phyloP scores from a whole-genome alignment of 108 stramenopile species.

The Nannochloropsis salina region DNA sequence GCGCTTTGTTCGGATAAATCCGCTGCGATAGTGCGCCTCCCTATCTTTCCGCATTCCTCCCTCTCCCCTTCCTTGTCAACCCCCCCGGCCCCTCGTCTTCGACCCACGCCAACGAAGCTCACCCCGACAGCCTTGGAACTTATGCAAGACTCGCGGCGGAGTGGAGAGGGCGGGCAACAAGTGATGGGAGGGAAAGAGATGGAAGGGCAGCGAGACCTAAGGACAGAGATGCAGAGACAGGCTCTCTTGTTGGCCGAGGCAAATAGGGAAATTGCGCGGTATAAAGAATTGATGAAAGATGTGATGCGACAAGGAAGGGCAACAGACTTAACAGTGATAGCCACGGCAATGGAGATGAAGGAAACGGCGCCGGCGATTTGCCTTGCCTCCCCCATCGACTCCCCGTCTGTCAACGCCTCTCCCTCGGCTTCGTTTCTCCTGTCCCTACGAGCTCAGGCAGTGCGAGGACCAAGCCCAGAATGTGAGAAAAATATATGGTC shows the following conservation, averaged over 20 bases:
- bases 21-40: background rate
- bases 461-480: too few relatives aligned
- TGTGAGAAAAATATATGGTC: too few relatives aligned
- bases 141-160: background rate
- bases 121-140: background rate
- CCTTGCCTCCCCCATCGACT: too few relatives aligned
- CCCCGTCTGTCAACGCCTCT: too few relatives aligned
- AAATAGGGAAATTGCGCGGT: background rate
- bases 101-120: background rate
- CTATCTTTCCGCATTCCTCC: too few relatives aligned
- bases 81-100: background rate
- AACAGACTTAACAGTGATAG: background rate
- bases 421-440: too few relatives aligned
- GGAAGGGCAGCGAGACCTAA: background rate
- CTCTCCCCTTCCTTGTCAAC: too few relatives aligned
- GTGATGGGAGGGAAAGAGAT: background rate
- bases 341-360: background rate
- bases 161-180: background rate
- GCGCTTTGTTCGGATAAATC: background rate
- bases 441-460: too few relatives aligned
- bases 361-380: too few relatives aligned
- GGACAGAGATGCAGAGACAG: background rate
- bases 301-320: background rate
- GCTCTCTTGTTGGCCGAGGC: background rate
- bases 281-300: background rate